Evolutionary conservation across 495 filamentous ascomycete species (phyloP).

Genomic region (Penicillium roqueforti): DNA sequence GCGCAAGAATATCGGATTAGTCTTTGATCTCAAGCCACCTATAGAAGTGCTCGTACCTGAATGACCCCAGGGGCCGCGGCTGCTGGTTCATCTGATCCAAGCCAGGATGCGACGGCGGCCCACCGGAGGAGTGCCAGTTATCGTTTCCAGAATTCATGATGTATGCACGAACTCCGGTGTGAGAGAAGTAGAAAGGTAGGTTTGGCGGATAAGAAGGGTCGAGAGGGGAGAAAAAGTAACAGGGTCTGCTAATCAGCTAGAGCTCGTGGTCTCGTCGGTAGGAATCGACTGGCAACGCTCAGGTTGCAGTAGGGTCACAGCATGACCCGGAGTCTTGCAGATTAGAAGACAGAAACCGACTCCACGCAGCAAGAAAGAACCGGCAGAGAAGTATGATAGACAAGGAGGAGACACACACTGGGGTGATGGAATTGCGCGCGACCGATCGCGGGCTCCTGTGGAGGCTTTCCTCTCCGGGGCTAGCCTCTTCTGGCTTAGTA

Average conservation of each 20-base stretch:
- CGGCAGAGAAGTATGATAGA: constrained; percentile 1
- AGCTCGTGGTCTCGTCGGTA: constrained; percentile 14
- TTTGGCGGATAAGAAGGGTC: background rate
- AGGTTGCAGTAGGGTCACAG: constrained; percentile 23
- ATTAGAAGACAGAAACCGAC: constrained; percentile 1
- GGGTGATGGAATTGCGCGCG: constrained; percentile 39
- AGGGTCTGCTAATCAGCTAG: constrained; percentile 13
- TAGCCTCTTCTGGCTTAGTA: constrained; percentile 26
- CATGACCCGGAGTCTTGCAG: constrained; percentile 18
- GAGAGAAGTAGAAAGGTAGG: background rate
- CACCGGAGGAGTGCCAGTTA: constrained; percentile 46
- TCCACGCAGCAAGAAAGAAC: constrained; percentile 7
- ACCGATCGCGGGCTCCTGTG: constrained; percentile 45
- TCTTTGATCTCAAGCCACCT: constrained; percentile 2
- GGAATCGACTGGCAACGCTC: constrained; percentile 16
- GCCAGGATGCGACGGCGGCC: constrained; percentile 41
- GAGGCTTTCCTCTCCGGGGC: constrained; percentile 36
- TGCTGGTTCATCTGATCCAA: constrained; percentile 48
- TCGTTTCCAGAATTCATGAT: constrained; percentile 48
- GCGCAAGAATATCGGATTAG: constrained; percentile 14
- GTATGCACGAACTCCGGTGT: constrained; percentile 21
- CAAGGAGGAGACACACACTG: constrained; percentile 11
- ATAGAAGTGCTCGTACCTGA: constrained; percentile 30
- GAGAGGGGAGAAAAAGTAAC: background rate
- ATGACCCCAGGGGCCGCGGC: constrained; percentile 44